A percentile compares a stretch with the other conserved stretches of the same genome.
Evolutionary conservation across 306 rosid species (phyloP).

Genomic region (Glycine tomentella): DNA sequence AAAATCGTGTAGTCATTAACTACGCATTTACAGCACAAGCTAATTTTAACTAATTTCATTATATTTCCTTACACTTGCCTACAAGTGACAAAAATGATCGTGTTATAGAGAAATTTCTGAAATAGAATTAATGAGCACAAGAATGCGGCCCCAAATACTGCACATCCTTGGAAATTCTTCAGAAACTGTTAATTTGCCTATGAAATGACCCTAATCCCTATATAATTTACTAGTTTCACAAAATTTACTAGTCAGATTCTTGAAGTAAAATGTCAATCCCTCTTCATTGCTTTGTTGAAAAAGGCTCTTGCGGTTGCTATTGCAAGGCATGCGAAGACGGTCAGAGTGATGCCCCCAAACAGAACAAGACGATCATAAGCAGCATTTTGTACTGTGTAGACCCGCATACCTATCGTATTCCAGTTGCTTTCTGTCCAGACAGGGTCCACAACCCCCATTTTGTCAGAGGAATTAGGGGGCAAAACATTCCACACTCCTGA

Average conservation of each 20-base stretch:
- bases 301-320: slow-evolving; percentile 62
- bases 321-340: slow-evolving; percentile 72
- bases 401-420: slow-evolving; percentile 76
- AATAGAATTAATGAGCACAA: slow-evolving; percentile 47
- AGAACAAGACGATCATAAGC: slow-evolving; percentile 73
- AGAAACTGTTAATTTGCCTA: slow-evolving; percentile 29
- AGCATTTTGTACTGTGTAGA: slow-evolving; percentile 68
- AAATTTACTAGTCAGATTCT: slow-evolving; percentile 34
- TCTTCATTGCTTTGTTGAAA: slow-evolving; percentile 71
- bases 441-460: slow-evolving; percentile 75
- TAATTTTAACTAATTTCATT: slow-evolving; percentile 32
- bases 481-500: slow-evolving; percentile 79
- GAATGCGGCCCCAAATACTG: slow-evolving; percentile 56
- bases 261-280: slow-evolving; percentile 58
- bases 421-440: slow-evolving; percentile 98
- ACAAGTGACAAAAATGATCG: slow-evolving; percentile 8
- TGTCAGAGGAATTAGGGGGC: slow-evolving; percentile 77
- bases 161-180: slow-evolving; percentile 51
- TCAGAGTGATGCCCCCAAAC: slow-evolving; percentile 69
- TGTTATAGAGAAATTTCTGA: not conserved
- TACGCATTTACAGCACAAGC: slow-evolving; percentile 35
- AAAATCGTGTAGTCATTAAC: not conserved
- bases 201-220: slow-evolving; percentile 31
- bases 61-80: slow-evolving; percentile 43
- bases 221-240: slow-evolving; percentile 42